Base-by-base conservation (phyloP, 164 flowering plant species). In the Nymphaea thermarum region DNA sequence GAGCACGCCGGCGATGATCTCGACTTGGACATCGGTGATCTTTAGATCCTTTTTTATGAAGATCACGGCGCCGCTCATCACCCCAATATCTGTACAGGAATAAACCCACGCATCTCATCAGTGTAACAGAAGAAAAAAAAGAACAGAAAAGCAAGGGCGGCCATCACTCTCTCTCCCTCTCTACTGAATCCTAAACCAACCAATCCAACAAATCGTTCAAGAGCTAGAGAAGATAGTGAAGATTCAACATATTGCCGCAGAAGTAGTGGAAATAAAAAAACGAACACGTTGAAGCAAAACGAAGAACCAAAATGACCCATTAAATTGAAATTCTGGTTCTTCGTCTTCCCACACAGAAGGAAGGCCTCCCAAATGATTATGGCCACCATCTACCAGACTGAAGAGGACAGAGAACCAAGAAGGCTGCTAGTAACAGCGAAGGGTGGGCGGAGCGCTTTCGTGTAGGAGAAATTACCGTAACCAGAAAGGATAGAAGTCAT, bases 1-100 rank as follows among this genome's bases (percentile, higher is more conserved):
- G 5, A 77, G 63, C 16, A 74, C 71, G 15, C 82, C 82, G 5
- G 71, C 65, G 4, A 77, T 17, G 25, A 79, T 11, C 65, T 79
- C 80, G 1, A 77, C 64, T 67, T 74, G 64, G 0, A 62, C 63
- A n/a, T 79, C 82, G 63, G 3, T 68, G 2, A 77, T 57, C 44
- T 77, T 72, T 8, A 77, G 62, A 64, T 79, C 78, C 0, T 47
- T 51, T 62, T 79, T 64, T 66, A 79, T 79, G 71, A 67, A 79
- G 18, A 79, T 68, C 2, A 16, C 60, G 2, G 81, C 81, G 62
- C 81, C 81, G 44, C 79, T 79, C 79, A 79, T 79, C 44, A 79
- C 81, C 3, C 79, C 81, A 63, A 71, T 69, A 71, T 78, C 81
- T 78, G 69, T 11, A 12, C 36, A 43, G n/a, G 18, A 42, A 5